Evolutionary conservation across 768 basidiomycete species (phyloP).

Genomic region (Lanmaoa rubissima): DNA sequence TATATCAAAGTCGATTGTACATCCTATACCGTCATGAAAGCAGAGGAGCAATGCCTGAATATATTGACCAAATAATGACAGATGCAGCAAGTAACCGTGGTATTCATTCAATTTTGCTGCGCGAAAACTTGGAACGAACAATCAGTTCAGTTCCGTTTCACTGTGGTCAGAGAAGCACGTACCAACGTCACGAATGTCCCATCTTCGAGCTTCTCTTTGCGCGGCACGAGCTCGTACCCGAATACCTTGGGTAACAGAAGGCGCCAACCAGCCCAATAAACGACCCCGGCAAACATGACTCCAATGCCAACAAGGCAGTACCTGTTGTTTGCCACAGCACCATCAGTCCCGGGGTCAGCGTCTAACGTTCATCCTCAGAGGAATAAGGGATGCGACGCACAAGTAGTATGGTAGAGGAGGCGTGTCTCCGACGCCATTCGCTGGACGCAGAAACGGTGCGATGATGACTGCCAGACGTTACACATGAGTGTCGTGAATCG

Average conservation of each 20-base stretch:
- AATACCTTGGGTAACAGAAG: conserved; percentile 48
- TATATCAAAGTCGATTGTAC: no score
- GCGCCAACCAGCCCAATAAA: conserved; percentile 57
- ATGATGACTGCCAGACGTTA: conserved; percentile 41
- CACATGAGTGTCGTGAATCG: not conserved
- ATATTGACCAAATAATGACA: no score
- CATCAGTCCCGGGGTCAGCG: not conserved
- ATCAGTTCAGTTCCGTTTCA: not conserved
- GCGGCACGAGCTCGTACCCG: conserved; percentile 45
- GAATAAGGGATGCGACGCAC: conserved; percentile 35
- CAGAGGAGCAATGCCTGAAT: no score
- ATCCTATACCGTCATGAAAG: no score
- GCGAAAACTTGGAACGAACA: not conserved
- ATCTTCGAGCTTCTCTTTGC: conserved; percentile 47
- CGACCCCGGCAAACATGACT: conserved; percentile 42
- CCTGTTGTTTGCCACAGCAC: conserved; percentile 20
- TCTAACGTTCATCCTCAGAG: no score
- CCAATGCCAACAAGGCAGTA: conserved; percentile 54
- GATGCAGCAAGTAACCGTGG: no score
- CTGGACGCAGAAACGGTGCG: conserved; percentile 53
- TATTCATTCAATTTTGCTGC: not conserved
- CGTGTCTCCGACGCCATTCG: conserved; percentile 56
- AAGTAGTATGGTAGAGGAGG: conserved; percentile 63
- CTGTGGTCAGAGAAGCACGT: conserved; percentile 12
- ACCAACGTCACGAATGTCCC: conserved; percentile 56